A percentile compares a stretch with the other conserved stretches of the same genome.
phyloP scores from a whole-genome alignment of 192 early-diverging fungal genomes.

The Rhizophagus prolifer region DNA sequence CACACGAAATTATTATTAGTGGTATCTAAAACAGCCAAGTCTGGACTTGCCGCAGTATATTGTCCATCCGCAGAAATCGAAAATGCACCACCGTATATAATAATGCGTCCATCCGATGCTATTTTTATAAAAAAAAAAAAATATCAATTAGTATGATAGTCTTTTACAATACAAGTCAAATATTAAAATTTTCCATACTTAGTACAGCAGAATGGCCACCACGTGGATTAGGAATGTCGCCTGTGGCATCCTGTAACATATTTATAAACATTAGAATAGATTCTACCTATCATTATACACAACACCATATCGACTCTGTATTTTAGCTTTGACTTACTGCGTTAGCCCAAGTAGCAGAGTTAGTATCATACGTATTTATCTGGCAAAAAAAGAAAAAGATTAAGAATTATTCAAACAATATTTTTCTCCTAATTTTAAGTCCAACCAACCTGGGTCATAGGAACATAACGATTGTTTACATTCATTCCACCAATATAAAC shows the following conservation, averaged over 20 bases:
- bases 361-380: background rate
- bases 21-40: background rate
- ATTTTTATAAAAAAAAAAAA: background rate
- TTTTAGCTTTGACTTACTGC: background rate
- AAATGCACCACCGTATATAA: background rate
- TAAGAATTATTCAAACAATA: background rate
- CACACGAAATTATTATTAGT: background rate
- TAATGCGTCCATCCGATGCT: background rate
- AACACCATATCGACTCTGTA: no score
- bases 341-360: background rate
- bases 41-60: background rate
- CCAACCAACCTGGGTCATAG: background rate
- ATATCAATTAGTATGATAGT: background rate
- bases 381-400: background rate
- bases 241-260: background rate
- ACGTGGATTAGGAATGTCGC: background rate
- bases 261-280: background rate
- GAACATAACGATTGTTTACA: background rate
- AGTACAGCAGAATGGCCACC: background rate
- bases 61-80: background rate
- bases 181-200: background rate
- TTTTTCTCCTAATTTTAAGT: background rate
- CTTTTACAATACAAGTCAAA: background rate
- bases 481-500: background rate
- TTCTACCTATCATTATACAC: background rate